Percentiles rank a stretch among this genome's conserved stretches.
Evolutionary conservation across 202 grass and related monocot genomes (phyloP).

Genomic region (Saccharum hybrid): DNA sequence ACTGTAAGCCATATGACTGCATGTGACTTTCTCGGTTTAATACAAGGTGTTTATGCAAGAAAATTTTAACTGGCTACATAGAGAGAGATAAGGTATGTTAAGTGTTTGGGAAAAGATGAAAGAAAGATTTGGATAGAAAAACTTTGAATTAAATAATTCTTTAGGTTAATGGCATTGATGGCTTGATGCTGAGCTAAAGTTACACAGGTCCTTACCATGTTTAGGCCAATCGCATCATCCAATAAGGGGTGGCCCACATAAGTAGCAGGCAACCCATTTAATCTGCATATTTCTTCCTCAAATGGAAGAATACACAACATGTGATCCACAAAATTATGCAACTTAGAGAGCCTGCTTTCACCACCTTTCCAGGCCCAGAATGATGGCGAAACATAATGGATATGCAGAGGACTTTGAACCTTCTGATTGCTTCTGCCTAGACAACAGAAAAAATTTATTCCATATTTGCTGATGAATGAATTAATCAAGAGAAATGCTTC

Average conservation of each 20-base stretch:
- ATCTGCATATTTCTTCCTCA: conserved; percentile 81
- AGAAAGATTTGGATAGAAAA: conserved; percentile 9
- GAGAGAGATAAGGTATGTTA: conserved; percentile 7
- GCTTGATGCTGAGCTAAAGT: conserved; percentile 30
- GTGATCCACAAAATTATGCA: conserved; percentile 79
- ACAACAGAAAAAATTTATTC: conserved; percentile 40
- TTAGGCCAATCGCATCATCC: conserved; percentile 70
- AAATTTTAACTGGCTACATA: conserved; percentile 15
- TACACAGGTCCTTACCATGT: conserved; percentile 51
- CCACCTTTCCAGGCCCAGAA: conserved; percentile 99
- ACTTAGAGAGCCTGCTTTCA: conserved; percentile 72
- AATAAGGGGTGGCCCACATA: conserved; percentile 94
- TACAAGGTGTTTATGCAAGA: conserved; percentile 29
- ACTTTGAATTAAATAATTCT: background rate
- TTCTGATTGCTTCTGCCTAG: conserved; percentile 57
- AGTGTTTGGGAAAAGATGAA: background rate
- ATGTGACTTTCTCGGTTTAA: background rate
- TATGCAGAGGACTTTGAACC: conserved; percentile 57
- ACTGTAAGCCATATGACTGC: conserved; percentile 4
- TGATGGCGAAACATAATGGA: conserved; percentile 96
- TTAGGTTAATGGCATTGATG: background rate
- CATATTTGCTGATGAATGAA: conserved; percentile 35
- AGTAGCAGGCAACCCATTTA: conserved; percentile 81
- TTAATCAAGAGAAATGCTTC: conserved; percentile 47
- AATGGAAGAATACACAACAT: conserved; percentile 94